A percentile compares a stretch with the other conserved stretches of the same genome.
These are phyloP conservation scores for Ammopiptanthus mongolicus DNA, from an alignment of 306 rosid genomes.

Conservation along the genomic window DNA sequence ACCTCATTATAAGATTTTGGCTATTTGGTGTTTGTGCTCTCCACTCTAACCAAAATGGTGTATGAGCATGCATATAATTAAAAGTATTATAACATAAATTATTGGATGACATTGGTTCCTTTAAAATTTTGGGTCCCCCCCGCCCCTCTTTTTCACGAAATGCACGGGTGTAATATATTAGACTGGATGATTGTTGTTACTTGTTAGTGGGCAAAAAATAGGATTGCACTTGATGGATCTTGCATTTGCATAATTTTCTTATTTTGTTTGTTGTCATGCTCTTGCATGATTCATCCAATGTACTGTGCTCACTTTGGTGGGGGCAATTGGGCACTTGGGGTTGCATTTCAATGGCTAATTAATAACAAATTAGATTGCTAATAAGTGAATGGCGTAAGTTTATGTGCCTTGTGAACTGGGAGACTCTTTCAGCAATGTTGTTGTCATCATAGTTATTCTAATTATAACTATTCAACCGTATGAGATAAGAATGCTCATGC, in stretches of 20 bases:
- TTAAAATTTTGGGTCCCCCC: background rate
- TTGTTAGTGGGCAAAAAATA: constrained; percentile 32
- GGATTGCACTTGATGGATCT: constrained; percentile 37
- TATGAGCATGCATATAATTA: constrained; percentile 21
- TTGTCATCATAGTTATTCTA: constrained; percentile 20
- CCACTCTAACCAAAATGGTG: constrained; percentile 39
- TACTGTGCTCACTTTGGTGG: constrained; percentile 35
- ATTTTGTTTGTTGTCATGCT: constrained; percentile 13
- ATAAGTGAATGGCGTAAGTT: constrained; percentile 33
- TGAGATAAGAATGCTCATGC: constrained; percentile 27
- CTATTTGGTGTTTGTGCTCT: constrained; percentile 33
- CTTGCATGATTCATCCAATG: constrained; percentile 22
- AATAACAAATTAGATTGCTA: constrained; percentile 21
- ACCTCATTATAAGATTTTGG: constrained; percentile 37
- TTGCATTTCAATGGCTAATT: constrained; percentile 22
- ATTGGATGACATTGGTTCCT: constrained; percentile 22
- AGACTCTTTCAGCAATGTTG: constrained; percentile 14
- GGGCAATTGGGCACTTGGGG: constrained; percentile 27
- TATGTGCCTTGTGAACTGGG: constrained; percentile 28
- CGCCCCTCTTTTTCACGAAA: constrained; percentile 18
- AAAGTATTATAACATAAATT: constrained; percentile 36
- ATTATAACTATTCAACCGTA: constrained; percentile 22
- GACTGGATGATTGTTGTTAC: constrained; percentile 27
- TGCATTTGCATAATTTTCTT: constrained; percentile 28
- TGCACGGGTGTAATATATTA: constrained; percentile 43